A percentile compares a stretch with the other conserved stretches of the same genome.
Conservation (phyloP, 2,329 filamentous ascomycete genomes). For the Sporothrix curviconia region DNA sequence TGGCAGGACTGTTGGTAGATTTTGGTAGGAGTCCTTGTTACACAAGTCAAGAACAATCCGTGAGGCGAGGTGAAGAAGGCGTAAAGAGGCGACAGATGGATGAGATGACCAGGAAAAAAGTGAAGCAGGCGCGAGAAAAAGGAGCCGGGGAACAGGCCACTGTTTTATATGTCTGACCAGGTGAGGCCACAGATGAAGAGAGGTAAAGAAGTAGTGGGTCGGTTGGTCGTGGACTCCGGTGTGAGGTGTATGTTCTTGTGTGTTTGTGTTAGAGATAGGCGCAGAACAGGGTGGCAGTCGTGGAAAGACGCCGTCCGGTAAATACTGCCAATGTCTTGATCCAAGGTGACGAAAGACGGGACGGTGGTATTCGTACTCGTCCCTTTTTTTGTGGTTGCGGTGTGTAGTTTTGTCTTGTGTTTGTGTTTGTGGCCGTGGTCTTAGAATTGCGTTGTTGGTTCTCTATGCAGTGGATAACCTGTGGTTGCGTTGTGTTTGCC, state of each 20-base stretch:
- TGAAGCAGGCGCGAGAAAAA: not conserved
- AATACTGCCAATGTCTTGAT: not conserved
- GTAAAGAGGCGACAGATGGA: not conserved
- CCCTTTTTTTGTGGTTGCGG: not conserved
- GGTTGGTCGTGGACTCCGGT: too few species aligned
- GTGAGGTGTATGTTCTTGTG: too few species aligned
- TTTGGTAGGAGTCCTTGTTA: not conserved
- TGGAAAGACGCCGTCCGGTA: not conserved
- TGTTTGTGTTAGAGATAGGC: too few species aligned
- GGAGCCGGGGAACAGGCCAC: not conserved
- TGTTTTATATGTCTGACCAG: not conserved
- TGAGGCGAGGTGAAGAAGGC: not conserved
- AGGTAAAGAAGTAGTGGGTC: not conserved
- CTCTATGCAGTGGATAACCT: not conserved
- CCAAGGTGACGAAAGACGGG: not conserved
- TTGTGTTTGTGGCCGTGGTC: not conserved
- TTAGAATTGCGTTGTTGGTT: not conserved
- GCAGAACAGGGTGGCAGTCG: not conserved
- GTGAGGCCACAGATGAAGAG: not conserved
- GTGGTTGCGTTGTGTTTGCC: not conserved
- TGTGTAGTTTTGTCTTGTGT: not conserved
- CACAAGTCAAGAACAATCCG: constrained; percentile 1
- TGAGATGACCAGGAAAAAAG: not conserved
- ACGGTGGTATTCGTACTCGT: not conserved
- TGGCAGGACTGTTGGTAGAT: not conserved